phyloP scores from a whole-genome alignment of 2,329 filamentous ascomycete species.

The Ascochyta clinopodiicola region DNA sequence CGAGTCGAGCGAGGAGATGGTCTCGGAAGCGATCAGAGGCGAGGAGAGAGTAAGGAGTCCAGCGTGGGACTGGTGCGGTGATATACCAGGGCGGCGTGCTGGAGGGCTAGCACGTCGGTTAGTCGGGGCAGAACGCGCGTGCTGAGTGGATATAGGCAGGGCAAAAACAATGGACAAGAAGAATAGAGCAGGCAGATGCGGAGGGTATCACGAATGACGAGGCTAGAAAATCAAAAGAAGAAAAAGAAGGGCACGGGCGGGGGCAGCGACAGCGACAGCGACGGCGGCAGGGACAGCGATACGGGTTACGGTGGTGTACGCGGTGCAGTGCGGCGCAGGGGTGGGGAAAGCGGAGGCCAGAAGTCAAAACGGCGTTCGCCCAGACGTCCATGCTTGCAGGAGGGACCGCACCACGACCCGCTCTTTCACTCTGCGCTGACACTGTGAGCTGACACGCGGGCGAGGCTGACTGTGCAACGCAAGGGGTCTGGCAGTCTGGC shows the following conservation, averaged over 20 bases:
- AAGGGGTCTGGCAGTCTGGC: neutral
- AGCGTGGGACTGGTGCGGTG: slow-evolving; percentile 57
- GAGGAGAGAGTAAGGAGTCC: slow-evolving; percentile 59
- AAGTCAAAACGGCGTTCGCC: slow-evolving; percentile 17
- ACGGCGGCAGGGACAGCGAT: slow-evolving; percentile 21
- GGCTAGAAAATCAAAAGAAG: neutral
- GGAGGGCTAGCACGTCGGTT: slow-evolving; percentile 36
- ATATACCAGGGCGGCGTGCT: slow-evolving; percentile 48
- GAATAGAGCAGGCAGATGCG: neutral
- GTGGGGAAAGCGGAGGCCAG: slow-evolving; percentile 32
- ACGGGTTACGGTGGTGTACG: slow-evolving; percentile 19
- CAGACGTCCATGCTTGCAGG: slow-evolving; percentile 27
- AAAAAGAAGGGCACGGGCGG: neutral
- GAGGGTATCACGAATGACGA: slow-evolving; percentile 8
- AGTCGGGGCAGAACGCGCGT: slow-evolving; percentile 31
- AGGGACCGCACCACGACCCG: slow-evolving; percentile 1
- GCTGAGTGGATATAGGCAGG: slow-evolving; percentile 17
- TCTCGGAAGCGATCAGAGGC: slow-evolving; percentile 52
- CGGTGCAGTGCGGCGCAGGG: slow-evolving; percentile 8
- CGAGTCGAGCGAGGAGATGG: slow-evolving; percentile 42
- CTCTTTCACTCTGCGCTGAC: neutral
- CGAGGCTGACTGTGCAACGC: slow-evolving; percentile 8
- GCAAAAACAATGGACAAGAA: slow-evolving; percentile 3
- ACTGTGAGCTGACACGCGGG: slow-evolving; percentile 3
- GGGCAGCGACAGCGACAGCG: slow-evolving; percentile 17